Percentiles rank a stretch among this genome's conserved stretches.
These are phyloP conservation scores for Mortierella sp. DNA, from an alignment of 371 early-diverging fungal species.

Conservation along the genomic window DNA sequence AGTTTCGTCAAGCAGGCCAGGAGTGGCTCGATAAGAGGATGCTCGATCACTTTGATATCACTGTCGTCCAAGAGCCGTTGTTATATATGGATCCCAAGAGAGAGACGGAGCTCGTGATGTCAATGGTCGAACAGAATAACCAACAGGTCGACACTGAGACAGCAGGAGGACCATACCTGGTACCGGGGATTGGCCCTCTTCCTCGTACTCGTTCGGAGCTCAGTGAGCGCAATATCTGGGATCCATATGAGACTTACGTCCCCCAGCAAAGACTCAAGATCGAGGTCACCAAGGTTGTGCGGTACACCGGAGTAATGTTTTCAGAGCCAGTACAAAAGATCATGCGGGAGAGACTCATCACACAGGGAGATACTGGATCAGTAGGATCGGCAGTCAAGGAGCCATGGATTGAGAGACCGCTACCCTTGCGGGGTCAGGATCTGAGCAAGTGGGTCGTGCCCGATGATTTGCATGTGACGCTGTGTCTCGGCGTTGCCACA, in stretches of 20 bases:
- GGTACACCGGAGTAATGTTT: constrained; percentile 51
- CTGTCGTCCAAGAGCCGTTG: constrained; percentile 31
- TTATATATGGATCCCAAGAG: constrained; percentile 39
- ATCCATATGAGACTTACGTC: constrained; percentile 44
- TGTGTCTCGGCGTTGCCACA: constrained; percentile 22
- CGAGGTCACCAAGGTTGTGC: constrained; percentile 22
- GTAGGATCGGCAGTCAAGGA: not conserved
- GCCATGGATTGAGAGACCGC: constrained; percentile 24
- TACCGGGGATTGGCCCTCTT: constrained; percentile 29
- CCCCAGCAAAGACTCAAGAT: constrained; percentile 34
- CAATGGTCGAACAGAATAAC: constrained; percentile 45
- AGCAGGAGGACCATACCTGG: constrained; percentile 30
- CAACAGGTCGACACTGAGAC: constrained; percentile 36
- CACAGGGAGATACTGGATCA: not conserved
- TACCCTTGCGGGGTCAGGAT: constrained; percentile 3
- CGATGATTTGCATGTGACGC: constrained; percentile 46
- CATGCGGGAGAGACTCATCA: constrained; percentile 12
- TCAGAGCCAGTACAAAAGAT: constrained; percentile 28
- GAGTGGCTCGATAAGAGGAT: constrained; percentile 42
- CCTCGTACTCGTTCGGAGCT: constrained; percentile 44
- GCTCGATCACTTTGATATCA: constrained; percentile 40
- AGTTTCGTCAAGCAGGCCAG: constrained; percentile 45
- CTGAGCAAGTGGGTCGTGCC: constrained; percentile 41
- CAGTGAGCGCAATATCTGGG: constrained; percentile 32
- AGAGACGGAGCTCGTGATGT: constrained; percentile 35